These are phyloP conservation scores for Neurospora africana DNA, from an alignment of 495 filamentous ascomycete genomes.

Conservation along the genomic window DNA sequence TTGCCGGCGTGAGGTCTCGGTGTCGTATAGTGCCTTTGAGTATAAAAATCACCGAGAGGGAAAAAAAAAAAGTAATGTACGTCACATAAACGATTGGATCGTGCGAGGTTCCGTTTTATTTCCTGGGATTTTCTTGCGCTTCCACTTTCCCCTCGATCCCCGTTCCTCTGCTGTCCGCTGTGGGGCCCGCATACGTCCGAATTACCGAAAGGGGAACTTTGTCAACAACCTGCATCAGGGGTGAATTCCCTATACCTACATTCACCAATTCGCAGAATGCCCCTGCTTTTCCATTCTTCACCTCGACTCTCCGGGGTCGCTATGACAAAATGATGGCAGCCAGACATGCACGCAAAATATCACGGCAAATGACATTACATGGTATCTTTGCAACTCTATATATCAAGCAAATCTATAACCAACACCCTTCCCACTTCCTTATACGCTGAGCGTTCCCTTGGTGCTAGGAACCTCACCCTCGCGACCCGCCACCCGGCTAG, in stretches of 20 bases:
- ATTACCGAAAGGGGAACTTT: background rate
- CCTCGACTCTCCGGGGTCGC: background rate
- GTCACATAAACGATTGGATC: background rate
- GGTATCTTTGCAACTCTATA: background rate
- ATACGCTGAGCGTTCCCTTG: constrained; percentile 66
- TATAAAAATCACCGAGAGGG: background rate
- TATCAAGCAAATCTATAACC: background rate
- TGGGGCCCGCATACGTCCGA: background rate
- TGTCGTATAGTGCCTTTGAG: background rate
- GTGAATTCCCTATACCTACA: background rate
- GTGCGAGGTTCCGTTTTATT: background rate
- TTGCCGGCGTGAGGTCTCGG: background rate
- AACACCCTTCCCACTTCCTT: background rate
- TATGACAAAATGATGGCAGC: background rate
- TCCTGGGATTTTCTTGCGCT: background rate
- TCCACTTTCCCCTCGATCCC: background rate
- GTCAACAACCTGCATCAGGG: background rate
- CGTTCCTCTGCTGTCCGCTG: background rate
- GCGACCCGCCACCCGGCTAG: constrained; percentile 57
- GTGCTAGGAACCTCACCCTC: constrained; percentile 91
- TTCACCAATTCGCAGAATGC: background rate
- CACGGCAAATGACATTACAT: background rate
- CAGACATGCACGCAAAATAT: background rate
- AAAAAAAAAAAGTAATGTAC: background rate
- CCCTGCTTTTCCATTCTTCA: background rate